phyloP scores from a whole-genome alignment of 306 rosid species.

The Lupinus albus region DNA sequence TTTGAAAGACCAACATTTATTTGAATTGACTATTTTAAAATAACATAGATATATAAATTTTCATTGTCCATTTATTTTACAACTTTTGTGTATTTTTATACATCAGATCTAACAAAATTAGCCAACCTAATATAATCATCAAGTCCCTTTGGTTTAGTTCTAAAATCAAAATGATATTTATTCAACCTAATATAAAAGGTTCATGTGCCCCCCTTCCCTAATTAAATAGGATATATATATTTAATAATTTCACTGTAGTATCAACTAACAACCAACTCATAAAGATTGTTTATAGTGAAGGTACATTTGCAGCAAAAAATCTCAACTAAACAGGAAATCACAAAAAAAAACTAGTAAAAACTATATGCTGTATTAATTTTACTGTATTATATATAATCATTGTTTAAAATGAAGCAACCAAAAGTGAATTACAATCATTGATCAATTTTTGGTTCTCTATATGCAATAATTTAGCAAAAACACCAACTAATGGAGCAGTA shows the following conservation, averaged over 20 bases:
- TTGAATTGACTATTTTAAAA: no score
- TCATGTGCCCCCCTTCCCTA: no score
- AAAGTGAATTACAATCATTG: slow-evolving; percentile 42
- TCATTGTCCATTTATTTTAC: no score
- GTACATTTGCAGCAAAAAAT: slow-evolving; percentile 42
- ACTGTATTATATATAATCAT: slow-evolving; percentile 2
- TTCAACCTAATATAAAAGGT: no score
- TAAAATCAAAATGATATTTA: no score
- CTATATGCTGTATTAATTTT: slow-evolving; percentile 26
- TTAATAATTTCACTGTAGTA: neutral
- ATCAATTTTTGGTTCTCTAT: slow-evolving; percentile 46
- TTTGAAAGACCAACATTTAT: no score
- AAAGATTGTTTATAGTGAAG: slow-evolving; percentile 32
- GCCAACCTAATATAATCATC: no score
- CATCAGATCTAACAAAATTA: no score
- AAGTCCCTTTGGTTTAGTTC: no score
- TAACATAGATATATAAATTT: no score
- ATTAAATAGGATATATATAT: no score
- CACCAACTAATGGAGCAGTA: slow-evolving; percentile 85
- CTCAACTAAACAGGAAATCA: slow-evolving; percentile 39
- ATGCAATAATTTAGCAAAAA: slow-evolving; percentile 75
- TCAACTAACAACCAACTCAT: neutral
- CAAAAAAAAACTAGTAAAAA: slow-evolving; percentile 8
- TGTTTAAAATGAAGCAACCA: slow-evolving; percentile 59
- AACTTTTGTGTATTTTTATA: no score